These are phyloP conservation scores for Yarrowia porcina DNA, from an alignment of 805 yeast genomes.

Conservation along the genomic window DNA sequence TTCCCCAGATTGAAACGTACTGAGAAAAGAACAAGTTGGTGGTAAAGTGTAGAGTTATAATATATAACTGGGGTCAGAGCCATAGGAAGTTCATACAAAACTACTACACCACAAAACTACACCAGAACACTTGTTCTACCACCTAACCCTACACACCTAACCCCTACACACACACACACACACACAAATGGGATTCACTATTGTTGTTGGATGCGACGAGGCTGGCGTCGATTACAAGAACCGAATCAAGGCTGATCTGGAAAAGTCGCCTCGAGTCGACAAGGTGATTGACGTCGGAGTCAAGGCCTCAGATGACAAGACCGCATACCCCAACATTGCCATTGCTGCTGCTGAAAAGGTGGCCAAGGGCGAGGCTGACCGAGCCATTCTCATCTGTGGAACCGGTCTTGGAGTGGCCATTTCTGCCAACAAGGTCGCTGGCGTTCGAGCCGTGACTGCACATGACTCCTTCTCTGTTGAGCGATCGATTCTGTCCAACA, in stretches of 20 bases:
- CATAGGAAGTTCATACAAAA: background rate
- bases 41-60: too few species aligned
- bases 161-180: background rate
- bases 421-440: slow-evolving; percentile 47
- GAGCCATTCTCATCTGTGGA: slow-evolving; percentile 48
- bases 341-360: slow-evolving; percentile 46
- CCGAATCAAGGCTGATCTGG: slow-evolving; percentile 41
- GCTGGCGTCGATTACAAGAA: slow-evolving; percentile 48
- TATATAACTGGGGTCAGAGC: too few species aligned
- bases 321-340: slow-evolving; percentile 46
- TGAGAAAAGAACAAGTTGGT: too few species aligned
- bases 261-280: slow-evolving; percentile 36
- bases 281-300: slow-evolving; percentile 45
- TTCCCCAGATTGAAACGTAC: background rate
- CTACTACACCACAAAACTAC: background rate
- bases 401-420: slow-evolving; percentile 52
- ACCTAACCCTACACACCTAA: background rate
- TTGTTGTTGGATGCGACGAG: slow-evolving; percentile 45
- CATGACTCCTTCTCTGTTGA: slow-evolving; percentile 49
- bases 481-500: slow-evolving; percentile 44
- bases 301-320: slow-evolving; percentile 36
- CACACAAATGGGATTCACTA: slow-evolving; percentile 30
- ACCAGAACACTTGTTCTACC: background rate
- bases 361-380: slow-evolving; percentile 43
- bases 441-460: slow-evolving; percentile 50